A percentile compares a stretch with the other conserved stretches of the same genome.
These are phyloP conservation scores for Carex littledalei DNA, from an alignment of 176 grass and related monocot species.

Conservation along the genomic window DNA sequence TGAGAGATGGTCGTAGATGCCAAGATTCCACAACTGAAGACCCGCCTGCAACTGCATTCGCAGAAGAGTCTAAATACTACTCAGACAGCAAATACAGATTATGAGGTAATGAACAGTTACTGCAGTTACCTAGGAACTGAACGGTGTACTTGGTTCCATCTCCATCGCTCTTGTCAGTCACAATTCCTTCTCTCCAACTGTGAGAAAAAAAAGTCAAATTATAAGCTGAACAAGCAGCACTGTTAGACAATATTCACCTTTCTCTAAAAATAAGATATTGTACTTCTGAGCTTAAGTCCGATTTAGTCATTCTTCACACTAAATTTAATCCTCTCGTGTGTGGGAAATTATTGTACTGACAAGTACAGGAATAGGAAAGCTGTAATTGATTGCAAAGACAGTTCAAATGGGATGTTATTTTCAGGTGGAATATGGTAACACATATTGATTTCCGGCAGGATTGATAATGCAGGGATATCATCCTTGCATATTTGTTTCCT, in stretches of 20 bases:
- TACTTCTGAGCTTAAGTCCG: background rate
- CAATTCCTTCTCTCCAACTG: slow-evolving; percentile 88
- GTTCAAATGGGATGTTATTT: too few species aligned
- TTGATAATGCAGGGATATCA: too few species aligned
- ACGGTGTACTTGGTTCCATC: slow-evolving; percentile 61
- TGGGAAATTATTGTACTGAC: too few species aligned
- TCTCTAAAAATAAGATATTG: background rate
- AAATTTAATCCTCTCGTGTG: background rate
- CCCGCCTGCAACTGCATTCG: slow-evolving; percentile 40
- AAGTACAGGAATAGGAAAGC: too few species aligned
- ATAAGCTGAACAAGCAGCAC: background rate
- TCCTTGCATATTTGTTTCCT: too few species aligned
- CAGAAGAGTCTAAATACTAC: background rate
- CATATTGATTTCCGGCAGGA: too few species aligned
- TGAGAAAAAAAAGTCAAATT: slow-evolving; percentile 22
- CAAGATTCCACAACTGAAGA: slow-evolving; percentile 54
- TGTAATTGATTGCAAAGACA: too few species aligned
- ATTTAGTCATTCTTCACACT: background rate
- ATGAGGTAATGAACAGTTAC: background rate
- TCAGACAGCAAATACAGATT: background rate
- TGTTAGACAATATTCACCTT: background rate
- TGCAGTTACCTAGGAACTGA: slow-evolving; percentile 55
- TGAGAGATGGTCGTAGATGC: slow-evolving; percentile 67
- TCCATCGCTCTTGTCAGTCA: slow-evolving; percentile 49
- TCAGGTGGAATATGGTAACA: too few species aligned